Evolutionary conservation across 192 early-diverging fungal genomes (phyloP).

Genomic region (Coemansia sp.): DNA sequence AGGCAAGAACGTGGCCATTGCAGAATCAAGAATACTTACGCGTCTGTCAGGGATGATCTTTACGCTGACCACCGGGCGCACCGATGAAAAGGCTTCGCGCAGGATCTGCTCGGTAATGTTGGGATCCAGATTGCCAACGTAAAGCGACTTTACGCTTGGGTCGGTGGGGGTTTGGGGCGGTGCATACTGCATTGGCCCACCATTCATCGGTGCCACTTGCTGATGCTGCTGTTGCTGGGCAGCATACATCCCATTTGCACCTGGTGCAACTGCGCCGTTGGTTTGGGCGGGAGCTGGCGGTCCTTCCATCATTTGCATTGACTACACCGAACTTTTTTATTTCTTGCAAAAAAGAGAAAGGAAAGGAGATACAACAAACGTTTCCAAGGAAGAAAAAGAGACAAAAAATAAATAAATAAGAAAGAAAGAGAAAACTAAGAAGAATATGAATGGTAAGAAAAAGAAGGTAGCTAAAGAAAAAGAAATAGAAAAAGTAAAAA

Average conservation of each 20-base stretch:
- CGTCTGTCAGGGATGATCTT: constrained; percentile 82
- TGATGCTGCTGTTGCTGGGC: constrained; percentile 39
- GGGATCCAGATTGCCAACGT: constrained; percentile 86
- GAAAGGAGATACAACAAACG: constrained; percentile 6
- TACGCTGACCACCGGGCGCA: constrained; percentile 62
- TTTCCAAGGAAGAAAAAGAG: constrained; percentile 18
- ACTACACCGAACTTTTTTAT: constrained; percentile 1
- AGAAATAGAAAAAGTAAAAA: constrained; percentile 19
- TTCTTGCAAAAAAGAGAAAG: constrained; percentile 3
- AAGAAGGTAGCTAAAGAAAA: constrained; percentile 10
- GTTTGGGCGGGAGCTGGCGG: constrained; percentile 17
- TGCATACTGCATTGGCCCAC: constrained; percentile 37
- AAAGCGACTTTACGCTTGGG: constrained; percentile 62
- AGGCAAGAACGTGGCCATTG: constrained; percentile 10
- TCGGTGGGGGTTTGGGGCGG: constrained; percentile 34
- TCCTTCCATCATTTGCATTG: constrained; percentile 47
- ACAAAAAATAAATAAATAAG: constrained; percentile 22
- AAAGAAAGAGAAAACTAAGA: constrained; percentile 19
- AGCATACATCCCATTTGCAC: constrained; percentile 32
- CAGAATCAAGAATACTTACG: constrained; percentile 41
- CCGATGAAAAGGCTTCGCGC: constrained; percentile 70
- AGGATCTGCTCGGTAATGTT: constrained; percentile 72
- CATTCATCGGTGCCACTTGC: constrained; percentile 27
- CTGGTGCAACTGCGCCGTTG: constrained; percentile 18
- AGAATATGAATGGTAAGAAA: constrained; percentile 11